These are phyloP conservation scores for Phytopythium boreale DNA, from an alignment of 352 stramenopile species.

Conservation along the genomic window DNA sequence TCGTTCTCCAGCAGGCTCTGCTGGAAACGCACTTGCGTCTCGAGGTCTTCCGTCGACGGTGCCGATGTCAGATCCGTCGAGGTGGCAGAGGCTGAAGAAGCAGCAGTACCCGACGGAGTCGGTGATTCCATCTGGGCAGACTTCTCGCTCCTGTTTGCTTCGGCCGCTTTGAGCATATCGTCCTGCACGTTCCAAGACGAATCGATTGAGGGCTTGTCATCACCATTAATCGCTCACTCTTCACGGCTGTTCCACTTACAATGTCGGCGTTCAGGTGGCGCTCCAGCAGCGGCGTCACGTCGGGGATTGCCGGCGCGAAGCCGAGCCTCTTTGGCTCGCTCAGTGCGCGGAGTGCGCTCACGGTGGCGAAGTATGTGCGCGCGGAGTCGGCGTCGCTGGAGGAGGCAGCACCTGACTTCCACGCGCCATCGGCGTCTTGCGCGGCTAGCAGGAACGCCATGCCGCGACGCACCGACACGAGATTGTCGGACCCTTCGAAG, in stretches of 20 bases:
- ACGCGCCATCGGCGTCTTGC: constrained; percentile 61
- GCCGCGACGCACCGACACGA: constrained; percentile 61
- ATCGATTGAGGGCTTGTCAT: not conserved
- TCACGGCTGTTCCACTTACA: not conserved
- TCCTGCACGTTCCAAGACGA: not conserved
- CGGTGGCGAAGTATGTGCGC: constrained; percentile 46
- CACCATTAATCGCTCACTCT: not conserved
- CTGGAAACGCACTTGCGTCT: constrained; percentile 63
- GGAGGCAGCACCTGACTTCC: constrained; percentile 20
- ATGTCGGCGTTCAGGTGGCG: constrained; percentile 62
- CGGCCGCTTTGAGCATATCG: not conserved
- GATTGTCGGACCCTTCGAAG: constrained; percentile 67
- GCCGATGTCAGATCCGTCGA: constrained; percentile 13
- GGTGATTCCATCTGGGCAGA: not conserved
- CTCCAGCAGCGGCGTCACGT: constrained; percentile 49
- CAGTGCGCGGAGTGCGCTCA: constrained; percentile 48
- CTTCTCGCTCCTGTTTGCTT: not conserved
- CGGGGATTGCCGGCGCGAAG: constrained; percentile 63
- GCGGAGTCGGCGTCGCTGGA: constrained; percentile 15
- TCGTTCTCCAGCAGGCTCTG: constrained; percentile 75
- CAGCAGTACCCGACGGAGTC: not conserved
- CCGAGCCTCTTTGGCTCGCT: constrained; percentile 39
- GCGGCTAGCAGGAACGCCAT: constrained; percentile 64
- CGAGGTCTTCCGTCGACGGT: constrained; percentile 44
- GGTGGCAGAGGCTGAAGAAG: not conserved